Evolutionary conservation across 1,284 basidiomycete species (phyloP), one percentile per base, ranked within the genome.

Genomic region (Moesziomyces aphidis): DNA sequence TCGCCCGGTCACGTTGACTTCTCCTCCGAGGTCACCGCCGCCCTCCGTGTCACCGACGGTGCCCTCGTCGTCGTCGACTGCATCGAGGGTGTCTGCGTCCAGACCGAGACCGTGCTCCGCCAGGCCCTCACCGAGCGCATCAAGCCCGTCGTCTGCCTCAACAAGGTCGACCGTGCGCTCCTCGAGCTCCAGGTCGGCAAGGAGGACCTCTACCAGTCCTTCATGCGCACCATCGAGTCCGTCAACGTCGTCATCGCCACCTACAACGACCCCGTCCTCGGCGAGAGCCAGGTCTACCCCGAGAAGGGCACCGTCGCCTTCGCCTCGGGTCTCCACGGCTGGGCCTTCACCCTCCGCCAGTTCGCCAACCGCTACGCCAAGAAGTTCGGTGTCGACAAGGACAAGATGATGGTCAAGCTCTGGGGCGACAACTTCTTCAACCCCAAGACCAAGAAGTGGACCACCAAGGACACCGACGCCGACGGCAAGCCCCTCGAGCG

Each of bases 381-480:
- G 90, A 98, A 95, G 88, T 99, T 99, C 85, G 95, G 95, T 91
- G 95, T 98, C 52, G 93, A 96, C 88, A 96, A 95, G 89, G 91
- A 92, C 76, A 98, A 98, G 90, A 94, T 99, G 90, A 97, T 99
- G 92, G 84, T 86, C 82, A 97, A 94, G 89, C 91, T 99, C 62
- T 99, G 97, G 97, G 97, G 97, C 68, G 97, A 99, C 89, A 98
- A 98, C 90, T 99, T 88, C 89, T 99, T 99, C 90, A 99, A 99
- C 90, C 93, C 95, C 76, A 90, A 92, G 78, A 98, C 96, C 68
- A 92, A 92, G 87, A 99, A 99, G 88, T 99, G 97, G 97, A 89
- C 93, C 57, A 94, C 92, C 73, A 93, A 92, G 86, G 80, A 86
- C 80, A 88, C 87, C 42, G 91, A 91, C 81, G 89, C 90, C 67